Evolutionary conservation across 768 basidiomycete species (phyloP), one percentile per base, ranked within the genome.

Genomic region (Hysterangium stoloniferum): DNA sequence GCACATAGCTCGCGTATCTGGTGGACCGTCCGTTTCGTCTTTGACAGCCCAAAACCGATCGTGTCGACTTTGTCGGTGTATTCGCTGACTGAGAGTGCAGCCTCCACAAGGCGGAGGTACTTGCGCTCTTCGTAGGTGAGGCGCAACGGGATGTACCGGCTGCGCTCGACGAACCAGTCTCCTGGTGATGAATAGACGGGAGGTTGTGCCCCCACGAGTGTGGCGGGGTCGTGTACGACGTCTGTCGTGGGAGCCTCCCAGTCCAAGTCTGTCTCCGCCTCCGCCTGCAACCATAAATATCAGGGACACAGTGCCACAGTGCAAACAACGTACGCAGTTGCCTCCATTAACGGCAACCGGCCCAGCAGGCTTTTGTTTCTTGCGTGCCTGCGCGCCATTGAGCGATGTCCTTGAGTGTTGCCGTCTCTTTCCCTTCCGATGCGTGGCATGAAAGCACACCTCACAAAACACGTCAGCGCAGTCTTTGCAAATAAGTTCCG

Each of bases 1-100:
- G 89, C 84, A 57, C 89, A 92, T 2, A 92, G 73, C 60, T 91
- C 89, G 31, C 85, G 78, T 57, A 92, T 89, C 61, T 91, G 89
- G 48, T 83, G 75, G 3, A 92, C 89, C 37, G 91, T 88, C 6
- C 89, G 79, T 62, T 88, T 89, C n/a, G 87, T 77, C 62, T 90
- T 92, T 25, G 83, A 84, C 28, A 85, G 68, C 4, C 84, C 79
- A 53, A 80, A 90, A 2, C 83, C 79, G 34, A 90, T 66, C 43
- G 83, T 87, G 67, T 92, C 89, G 28, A 91, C 86, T 62, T 88
- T 89, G 71, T 92, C 89, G 36, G 89, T 92, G 62, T 91, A 91
- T 62, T 92, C 89, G 13, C 84, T 87, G 32, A 89, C 87, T 43
- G 78, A 77, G 34, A 92, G 75, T 2, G 89, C 89, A 7, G 88